A percentile compares a stretch with the other conserved stretches of the same genome.
Evolutionary conservation across 495 filamentous ascomycete species (phyloP).

Genomic region (Jackrogersella minutella): DNA sequence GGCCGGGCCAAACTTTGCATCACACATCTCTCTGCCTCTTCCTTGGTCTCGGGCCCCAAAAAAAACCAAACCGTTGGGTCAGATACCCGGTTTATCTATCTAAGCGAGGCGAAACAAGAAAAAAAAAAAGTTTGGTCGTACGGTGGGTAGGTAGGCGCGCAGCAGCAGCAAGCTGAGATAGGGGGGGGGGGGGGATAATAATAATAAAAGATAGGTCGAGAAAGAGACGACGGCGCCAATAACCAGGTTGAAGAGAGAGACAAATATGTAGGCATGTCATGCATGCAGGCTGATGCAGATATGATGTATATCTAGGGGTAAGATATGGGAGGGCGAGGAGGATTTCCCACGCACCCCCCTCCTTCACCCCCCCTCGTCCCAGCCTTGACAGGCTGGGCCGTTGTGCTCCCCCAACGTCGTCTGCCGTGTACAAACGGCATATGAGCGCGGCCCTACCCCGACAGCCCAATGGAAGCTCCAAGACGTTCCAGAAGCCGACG

Average conservation of each 20-base stretch:
- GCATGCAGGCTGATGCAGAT: constrained; percentile 3
- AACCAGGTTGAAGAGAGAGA: background rate
- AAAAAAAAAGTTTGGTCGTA: background rate
- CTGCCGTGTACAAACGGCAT: constrained; percentile 38
- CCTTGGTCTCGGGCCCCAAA: constrained; percentile 15
- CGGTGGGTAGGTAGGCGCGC: too few relatives aligned
- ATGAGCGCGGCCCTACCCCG: constrained; percentile 24
- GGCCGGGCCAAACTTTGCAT: constrained; percentile 20
- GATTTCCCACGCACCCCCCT: background rate
- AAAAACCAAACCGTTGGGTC: constrained; percentile 8
- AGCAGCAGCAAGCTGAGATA: background rate
- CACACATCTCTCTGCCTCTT: background rate
- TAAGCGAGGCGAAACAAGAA: background rate
- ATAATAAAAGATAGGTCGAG: too few relatives aligned
- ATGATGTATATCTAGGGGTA: background rate
- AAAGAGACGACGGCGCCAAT: background rate
- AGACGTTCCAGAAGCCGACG: constrained; percentile 39
- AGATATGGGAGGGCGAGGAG: background rate
- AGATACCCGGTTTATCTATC: constrained; percentile 14
- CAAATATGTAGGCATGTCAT: constrained; percentile 15
- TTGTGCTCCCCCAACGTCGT: constrained; percentile 32
- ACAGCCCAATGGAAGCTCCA: constrained; percentile 32
- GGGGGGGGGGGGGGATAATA: too few relatives aligned
- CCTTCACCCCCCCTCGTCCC: background rate
- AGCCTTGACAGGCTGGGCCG: constrained; percentile 19